Conservation (phyloP, 164 flowering plant genomes). For the Vitis cinerea region DNA sequence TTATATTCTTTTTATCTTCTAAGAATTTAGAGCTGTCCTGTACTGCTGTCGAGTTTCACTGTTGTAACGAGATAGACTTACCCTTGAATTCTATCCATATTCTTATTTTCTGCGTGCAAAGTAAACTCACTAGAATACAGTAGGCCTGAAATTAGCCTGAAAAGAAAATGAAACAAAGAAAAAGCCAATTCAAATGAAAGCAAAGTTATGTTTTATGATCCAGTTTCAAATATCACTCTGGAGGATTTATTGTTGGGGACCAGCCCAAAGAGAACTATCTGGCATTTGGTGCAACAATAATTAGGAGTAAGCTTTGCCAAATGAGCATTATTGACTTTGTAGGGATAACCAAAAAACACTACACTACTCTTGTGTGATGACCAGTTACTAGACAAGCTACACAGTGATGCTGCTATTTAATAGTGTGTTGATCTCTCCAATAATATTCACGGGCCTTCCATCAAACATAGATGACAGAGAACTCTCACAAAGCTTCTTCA, state of each 20-base stretch:
- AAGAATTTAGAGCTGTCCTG: no score
- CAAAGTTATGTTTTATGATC: no score
- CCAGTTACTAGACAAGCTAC: slow-evolving; percentile 8
- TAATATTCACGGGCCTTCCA: slow-evolving; percentile 89
- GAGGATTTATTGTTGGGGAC: no score
- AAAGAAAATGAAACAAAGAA: no score
- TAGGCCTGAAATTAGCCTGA: no score
- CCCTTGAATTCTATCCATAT: no score
- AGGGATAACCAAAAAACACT: background rate
- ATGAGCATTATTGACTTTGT: background rate
- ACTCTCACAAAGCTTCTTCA: slow-evolving; percentile 83
- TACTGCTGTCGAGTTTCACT: no score
- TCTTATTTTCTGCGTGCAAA: no score
- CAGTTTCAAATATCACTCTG: no score
- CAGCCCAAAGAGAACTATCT: background rate
- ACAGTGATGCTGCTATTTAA: slow-evolving; percentile 48
- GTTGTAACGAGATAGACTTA: no score
- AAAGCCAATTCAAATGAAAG: no score
- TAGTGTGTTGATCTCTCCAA: slow-evolving; percentile 82
- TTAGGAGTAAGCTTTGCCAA: background rate
- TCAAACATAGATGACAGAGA: slow-evolving; percentile 87
- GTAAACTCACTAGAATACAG: no score
- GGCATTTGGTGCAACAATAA: background rate
- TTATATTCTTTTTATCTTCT: background rate
- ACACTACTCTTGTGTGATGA: background rate